Conservation (phyloP, 345 rosid genomes). For the Melastoma malabathricum region DNA sequence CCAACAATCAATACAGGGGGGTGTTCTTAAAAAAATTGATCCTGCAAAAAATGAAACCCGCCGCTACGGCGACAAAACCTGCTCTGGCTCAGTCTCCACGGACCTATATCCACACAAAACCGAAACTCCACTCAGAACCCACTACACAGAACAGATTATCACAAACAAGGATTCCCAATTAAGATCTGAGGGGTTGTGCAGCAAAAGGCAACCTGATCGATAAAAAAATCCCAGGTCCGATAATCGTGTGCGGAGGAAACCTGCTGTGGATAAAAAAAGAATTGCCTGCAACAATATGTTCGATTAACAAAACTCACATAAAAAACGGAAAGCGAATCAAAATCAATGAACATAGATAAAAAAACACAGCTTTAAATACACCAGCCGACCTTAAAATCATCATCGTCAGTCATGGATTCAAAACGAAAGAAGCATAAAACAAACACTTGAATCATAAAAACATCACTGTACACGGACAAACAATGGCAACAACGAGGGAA, state of each 20-base stretch:
- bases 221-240: constrained; percentile 13
- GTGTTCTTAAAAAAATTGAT: neutral
- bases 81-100: neutral
- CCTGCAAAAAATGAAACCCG: neutral
- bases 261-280: neutral
- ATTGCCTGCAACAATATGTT: constrained; percentile 1
- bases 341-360: too few relatives aligned
- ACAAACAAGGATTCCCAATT: neutral
- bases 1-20: constrained; percentile 2
- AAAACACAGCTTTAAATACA: too few relatives aligned
- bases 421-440: too few relatives aligned
- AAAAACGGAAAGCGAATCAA: too few relatives aligned
- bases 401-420: too few relatives aligned
- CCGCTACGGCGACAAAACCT: neutral
- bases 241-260: constrained; percentile 4
- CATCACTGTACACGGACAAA: too few relatives aligned
- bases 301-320: neutral
- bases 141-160: constrained; percentile 1
- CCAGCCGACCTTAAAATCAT: too few relatives aligned
- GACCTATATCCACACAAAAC: constrained; percentile 1
- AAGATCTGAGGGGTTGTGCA: neutral
- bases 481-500: too few relatives aligned
- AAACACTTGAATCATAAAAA: too few relatives aligned
- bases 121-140: neutral
- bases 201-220: constrained; percentile 8